Percentiles rank a stretch among this genome's conserved stretches.
These are phyloP conservation scores for Pyrrhoderma noxium DNA, from an alignment of 1,284 basidiomycete species.

Conservation along the genomic window DNA sequence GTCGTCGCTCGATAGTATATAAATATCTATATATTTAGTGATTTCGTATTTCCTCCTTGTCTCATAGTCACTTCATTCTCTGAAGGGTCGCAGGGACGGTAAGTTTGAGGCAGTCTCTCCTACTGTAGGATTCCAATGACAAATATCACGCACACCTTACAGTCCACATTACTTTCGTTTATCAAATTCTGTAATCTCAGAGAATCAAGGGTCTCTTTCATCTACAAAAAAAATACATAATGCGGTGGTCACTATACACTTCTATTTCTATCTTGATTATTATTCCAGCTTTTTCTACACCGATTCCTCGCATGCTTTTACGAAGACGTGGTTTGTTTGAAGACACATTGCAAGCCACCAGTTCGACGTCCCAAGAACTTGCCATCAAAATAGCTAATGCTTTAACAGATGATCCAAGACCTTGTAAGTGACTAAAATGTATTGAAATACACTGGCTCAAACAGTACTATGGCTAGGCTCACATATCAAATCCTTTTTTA, in stretches of 20 bases:
- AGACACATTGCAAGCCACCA: slow-evolving; percentile 13
- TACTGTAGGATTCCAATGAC: no score
- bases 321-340: slow-evolving; percentile 15
- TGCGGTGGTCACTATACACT: slow-evolving; percentile 16
- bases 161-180: no score
- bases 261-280: slow-evolving; percentile 16
- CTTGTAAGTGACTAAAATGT: slow-evolving; percentile 9
- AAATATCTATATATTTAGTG: no score
- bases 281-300: slow-evolving; percentile 17
- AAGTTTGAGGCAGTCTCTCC: no score
- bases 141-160: no score
- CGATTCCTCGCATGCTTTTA: slow-evolving; percentile 16
- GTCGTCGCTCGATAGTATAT: no score
- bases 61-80: no score
- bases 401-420: slow-evolving; percentile 15
- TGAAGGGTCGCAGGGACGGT: no score
- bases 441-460: not conserved
- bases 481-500: slow-evolving; percentile 16
- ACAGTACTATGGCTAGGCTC: slow-evolving; percentile 2
- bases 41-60: no score
- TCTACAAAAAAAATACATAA: not conserved
- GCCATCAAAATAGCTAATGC: slow-evolving; percentile 16
- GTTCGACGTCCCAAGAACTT: slow-evolving; percentile 11
- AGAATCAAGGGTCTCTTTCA: no score
- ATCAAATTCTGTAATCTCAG: no score